phyloP scores from a whole-genome alignment of 352 stramenopile genomes.

The Phytophthora meadii region DNA sequence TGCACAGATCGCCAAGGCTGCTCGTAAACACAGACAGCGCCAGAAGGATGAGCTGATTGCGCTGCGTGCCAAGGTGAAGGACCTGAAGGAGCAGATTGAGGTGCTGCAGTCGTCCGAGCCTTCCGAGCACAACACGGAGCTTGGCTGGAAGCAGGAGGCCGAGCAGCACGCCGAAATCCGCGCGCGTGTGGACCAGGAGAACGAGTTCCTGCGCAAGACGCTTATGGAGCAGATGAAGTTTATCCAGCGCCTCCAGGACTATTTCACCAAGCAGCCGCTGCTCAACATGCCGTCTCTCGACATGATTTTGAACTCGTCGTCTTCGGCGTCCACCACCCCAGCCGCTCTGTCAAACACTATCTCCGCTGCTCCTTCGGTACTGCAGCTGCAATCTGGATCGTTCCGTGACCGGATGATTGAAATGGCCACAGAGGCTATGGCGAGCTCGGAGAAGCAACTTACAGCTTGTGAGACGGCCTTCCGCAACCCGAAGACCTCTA shows the following conservation, averaged over 20 bases:
- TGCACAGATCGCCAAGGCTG: slow-evolving; percentile 89
- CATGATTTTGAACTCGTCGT: slow-evolving; percentile 86
- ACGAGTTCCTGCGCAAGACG: slow-evolving; percentile 90
- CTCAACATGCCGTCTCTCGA: slow-evolving; percentile 90
- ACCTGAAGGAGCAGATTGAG: slow-evolving; percentile 91
- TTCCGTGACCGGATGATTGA: slow-evolving; percentile 84
- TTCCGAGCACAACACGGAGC: slow-evolving; percentile 89
- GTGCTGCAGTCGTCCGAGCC: slow-evolving; percentile 89
- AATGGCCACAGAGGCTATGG: slow-evolving; percentile 68
- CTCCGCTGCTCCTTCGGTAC: slow-evolving; percentile 55
- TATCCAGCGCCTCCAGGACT: slow-evolving; percentile 90
- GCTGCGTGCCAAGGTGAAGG: slow-evolving; percentile 87
- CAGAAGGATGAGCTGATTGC: slow-evolving; percentile 91
- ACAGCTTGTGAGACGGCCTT: slow-evolving; percentile 80
- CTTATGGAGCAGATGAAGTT: slow-evolving; percentile 94
- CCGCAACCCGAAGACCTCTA: slow-evolving; percentile 83
- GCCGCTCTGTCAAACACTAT: slow-evolving; percentile 75
- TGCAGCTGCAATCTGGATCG: slow-evolving; percentile 80
- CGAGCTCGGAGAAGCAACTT: slow-evolving; percentile 65
- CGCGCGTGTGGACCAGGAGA: slow-evolving; percentile 88
- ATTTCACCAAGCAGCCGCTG: slow-evolving; percentile 91
- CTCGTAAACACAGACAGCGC: slow-evolving; percentile 86
- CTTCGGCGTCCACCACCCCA: slow-evolving; percentile 61
- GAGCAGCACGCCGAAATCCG: slow-evolving; percentile 90
- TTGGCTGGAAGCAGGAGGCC: slow-evolving; percentile 90